Base-by-base conservation (phyloP, 768 basidiomycete genomes). In the Pulveroboletus sp. region DNA sequence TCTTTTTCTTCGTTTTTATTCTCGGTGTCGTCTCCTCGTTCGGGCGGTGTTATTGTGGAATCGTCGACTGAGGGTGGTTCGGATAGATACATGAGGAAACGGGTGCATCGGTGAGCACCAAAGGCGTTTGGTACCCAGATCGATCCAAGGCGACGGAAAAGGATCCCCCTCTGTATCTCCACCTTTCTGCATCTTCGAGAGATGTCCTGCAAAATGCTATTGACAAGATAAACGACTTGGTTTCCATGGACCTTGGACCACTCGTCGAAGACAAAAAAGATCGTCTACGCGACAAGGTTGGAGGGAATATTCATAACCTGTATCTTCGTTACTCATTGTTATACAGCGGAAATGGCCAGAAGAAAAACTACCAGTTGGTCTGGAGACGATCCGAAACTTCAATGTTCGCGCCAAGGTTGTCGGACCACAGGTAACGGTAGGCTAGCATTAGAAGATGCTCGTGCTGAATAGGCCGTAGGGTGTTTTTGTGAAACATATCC, bases 341-440 rank as follows among this genome's bases (percentile, higher is more conserved):
- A 37, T 15, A 33, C 60, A 93, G 89, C 78, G 91, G 47, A 96
- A 95, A 81, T 98, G 95, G 95, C 93, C 94, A 2, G 95, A 98
- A 67, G 93, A 94, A 69, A 97, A 96, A 69, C 71, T 97, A 8
- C 85, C 84, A 0, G 90, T 99, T 36, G 86, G 84, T 4, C 66
- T 99, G 46, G 94, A 98, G 14, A 85, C 84, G 46, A 82, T 98
- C 59, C 79, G 95, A 44, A 97, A 97, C 69, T 99, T 99, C 71
- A 97, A 99, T 68, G 86, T 99, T 43, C 78, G 95, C 49, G 95
- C 95, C 21, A 99, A 99, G 69, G 93, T 97, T 17, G 95, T 98
- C 27, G 95, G 95, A 12, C 95, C 95, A 11, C 83, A 82, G 55
- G 93, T 93, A 68, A 51, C 81, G 75, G 10, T 14, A 2, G 27